Percentiles rank a stretch among this genome's conserved stretches.
phyloP scores from a whole-genome alignment of 2,329 filamentous ascomycete species.

The Cephalotrichum gorgonifer region DNA sequence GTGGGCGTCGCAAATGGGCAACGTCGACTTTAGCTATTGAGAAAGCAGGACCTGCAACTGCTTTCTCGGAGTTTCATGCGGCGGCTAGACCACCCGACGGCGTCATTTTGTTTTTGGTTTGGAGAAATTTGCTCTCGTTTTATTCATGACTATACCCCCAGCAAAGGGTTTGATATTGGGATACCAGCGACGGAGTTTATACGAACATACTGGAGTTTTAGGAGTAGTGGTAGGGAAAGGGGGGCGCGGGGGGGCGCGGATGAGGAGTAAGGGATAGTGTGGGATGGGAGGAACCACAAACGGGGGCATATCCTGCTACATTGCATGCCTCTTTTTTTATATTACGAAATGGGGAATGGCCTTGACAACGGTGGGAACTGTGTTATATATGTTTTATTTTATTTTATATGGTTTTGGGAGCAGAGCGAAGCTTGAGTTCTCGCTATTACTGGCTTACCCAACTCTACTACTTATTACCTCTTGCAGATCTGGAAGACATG shows the following conservation, averaged over 20 bases:
- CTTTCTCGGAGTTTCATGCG: conserved; percentile 9
- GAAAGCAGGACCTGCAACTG: neutral
- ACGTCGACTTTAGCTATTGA: conserved; percentile 55
- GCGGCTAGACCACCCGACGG: conserved; percentile 8
- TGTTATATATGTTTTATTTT: neutral
- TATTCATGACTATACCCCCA: conserved; percentile 4
- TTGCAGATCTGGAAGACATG: neutral
- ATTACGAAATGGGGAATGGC: no score
- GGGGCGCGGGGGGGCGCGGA: neutral
- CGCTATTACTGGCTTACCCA: no score
- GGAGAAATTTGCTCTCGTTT: neutral
- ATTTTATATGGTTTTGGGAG: neutral
- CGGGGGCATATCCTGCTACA: no score
- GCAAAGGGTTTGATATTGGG: conserved; percentile 3
- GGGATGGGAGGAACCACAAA: no score
- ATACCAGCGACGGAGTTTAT: conserved; percentile 22
- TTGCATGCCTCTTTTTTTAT: no score
- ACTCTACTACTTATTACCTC: no score
- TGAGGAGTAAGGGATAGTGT: no score
- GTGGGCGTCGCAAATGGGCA: conserved; percentile 39
- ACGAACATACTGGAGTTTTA: conserved; percentile 17
- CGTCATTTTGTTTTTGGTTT: conserved; percentile 8
- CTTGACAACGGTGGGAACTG: no score
- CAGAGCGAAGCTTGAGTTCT: neutral
- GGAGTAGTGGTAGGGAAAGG: neutral